Evolutionary conservation across 345 rosid genomes (phyloP), one percentile per base, ranked within the genome.

Genomic region (Camelina neglecta): DNA sequence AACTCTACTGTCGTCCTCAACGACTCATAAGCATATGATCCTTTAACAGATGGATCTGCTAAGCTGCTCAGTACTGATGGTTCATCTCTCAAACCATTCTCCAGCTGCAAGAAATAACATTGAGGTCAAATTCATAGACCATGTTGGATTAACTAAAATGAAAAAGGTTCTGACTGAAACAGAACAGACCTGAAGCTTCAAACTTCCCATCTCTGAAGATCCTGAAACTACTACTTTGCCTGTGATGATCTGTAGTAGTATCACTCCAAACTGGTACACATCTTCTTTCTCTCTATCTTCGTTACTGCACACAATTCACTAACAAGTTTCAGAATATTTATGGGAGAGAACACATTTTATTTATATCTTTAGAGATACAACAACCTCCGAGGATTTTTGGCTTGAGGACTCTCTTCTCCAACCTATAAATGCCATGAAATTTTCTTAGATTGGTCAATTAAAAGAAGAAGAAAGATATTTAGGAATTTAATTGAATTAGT

Each of bases 1-100:
- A 90, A 88, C 61, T 89, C 86, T 12, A 68, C 85, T 4, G 89
- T 79, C 1, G 91, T 93, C 80, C 87, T 87, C 71, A 93, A 64
- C 26, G 98, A 93, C 67, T 91, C 96, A 33, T 84, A 87, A 11
- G 98, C 96, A 42, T 82, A 91, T 16, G 90, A 83, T 21, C 96
- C 97, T 18, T 74, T 53, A 2, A 91, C 81, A 1, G 87, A 83
- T 2, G 93, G 93, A 75, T 93, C 98, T 5, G 75, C 81, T 2
- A 81, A 42, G 26, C 72, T 76, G 41, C 85, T 49, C 47, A 91
- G 48, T 64, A 82, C 83, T 1, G 93, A 76, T 57, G 88, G 85
- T 9, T 81, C 85, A 78, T 91, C 97, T 8, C 84, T 77, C 74
- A 90, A 79, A 66, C 85, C 81, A 20, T 68, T 84, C 69, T 87